Base-by-base conservation (phyloP, 257 asterid species). In the Ilex aquifolium region DNA sequence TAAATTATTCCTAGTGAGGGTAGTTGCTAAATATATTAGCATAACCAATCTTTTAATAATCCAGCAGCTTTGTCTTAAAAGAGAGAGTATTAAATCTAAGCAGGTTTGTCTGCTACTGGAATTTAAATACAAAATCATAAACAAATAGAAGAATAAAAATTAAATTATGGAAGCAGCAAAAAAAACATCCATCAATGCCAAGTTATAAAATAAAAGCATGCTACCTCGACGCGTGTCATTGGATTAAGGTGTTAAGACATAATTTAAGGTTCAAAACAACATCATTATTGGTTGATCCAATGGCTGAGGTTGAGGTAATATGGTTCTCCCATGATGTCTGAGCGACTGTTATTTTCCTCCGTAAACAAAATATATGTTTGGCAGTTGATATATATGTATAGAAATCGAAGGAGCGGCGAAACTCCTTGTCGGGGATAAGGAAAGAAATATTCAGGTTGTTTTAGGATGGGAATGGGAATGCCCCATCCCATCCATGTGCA, bases 401-500 rank as follows among this genome's bases (percentile, higher is more conserved):
- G 48, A 62, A 66, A 58, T 64, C 31, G 44, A 60, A 64, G 72
- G 82, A 65, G 81, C 56, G 39, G 39, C 29, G 57, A 72, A 69
- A 61, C 71, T 61, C 72, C n/a, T n/a, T n/a, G n/a, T n/a, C n/a
- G n/a, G n/a, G n/a, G n/a, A n/a, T n/a, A n/a, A n/a, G n/a, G n/a
- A n/a, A n/a, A n/a, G n/a, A n/a, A n/a, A n/a, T n/a, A n/a, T n/a
- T n/a, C 49, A 59, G 76, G 89, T 78, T 83, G 82, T 36, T 36
- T 3, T 3, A 79, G 78, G 31, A 67, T 57, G 56, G 53, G 68
- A 59, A 58, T 15, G 56, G 55, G 62, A 64, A 67, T 66, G 64
- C 88, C 60, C 78, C 85, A n/a, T n/a, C n/a, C n/a, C n/a, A 78
- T 67, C 87, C 89, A 85, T 56, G 85, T 82, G 78, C 85, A 31